Evolutionary conservation across 331 rosid genomes (phyloP), one percentile per base, ranked within the genome.

Genomic region (Rosa hybrid): DNA sequence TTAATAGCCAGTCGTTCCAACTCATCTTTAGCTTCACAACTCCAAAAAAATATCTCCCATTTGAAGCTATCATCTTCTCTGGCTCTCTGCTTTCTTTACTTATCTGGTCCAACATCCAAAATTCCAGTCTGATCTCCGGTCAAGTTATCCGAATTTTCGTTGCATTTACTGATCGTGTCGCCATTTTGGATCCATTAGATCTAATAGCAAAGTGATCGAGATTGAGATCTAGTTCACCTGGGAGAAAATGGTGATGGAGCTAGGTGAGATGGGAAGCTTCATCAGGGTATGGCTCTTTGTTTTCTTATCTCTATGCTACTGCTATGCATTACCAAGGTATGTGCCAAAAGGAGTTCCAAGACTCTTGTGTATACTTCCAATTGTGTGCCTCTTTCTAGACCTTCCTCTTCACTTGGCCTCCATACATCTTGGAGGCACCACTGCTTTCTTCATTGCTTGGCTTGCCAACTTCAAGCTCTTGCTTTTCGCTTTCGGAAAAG

Each of bases 381-480:
- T 91, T 13, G 68, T 91, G 4, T 23, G 17, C 54, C 50, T 89
- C 39, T 89, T 93, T 48, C 77, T 93, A 3, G 48, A 60, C 53
- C 93, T 93, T 34, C 98, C 98, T 76, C 80, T 91, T 0, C 74
- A 73, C 6, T 74, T 90, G 76, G 1, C 14, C 84, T 49, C 88
- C 8, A 0, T 90, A 38, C 86, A 87, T 65, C 85, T 93, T 21
- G 87, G 90, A 14, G 97, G 97, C 4, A 83, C 87, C 5, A 44
- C 94, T 6, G 64, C 86, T n/a, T 93, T 93, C 83, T 80, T 90
- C 88, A 21, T 93, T 0, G 82, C 83, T 12, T 93, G 98, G 97
- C 96, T 93, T 51, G 88, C 91, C 12, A 93, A 85, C 69, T 93
- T 93, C 94, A 93, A 91, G 73, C 98, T 93, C 87, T 46, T 93